These are phyloP conservation scores for Mycena vitilis DNA, from an alignment of 768 basidiomycete species.

Conservation along the genomic window DNA sequence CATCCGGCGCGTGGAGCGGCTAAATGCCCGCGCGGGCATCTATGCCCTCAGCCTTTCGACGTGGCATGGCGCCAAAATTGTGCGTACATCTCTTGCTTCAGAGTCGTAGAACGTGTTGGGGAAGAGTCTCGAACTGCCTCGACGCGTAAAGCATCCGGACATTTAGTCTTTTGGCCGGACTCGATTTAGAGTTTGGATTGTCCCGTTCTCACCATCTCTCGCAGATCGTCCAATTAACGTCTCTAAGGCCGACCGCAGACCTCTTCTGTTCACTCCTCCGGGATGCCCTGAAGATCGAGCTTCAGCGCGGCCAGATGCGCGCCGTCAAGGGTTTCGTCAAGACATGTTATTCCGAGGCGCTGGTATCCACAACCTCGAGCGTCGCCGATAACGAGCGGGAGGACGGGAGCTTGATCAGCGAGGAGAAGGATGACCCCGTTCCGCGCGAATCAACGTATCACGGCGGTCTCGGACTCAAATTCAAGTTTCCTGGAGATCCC, in stretches of 20 bases:
- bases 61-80: conserved; percentile 96
- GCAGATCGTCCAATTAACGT: conserved; percentile 94
- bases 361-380: conserved; percentile 68
- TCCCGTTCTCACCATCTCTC: conserved; percentile 3
- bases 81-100: conserved; percentile 50
- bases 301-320: conserved; percentile 95
- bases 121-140: conserved; percentile 11
- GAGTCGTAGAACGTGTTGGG: neutral
- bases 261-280: conserved; percentile 91
- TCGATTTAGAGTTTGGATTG: conserved; percentile 12
- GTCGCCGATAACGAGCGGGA: conserved; percentile 76
- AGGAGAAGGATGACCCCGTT: conserved; percentile 60
- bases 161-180: conserved; percentile 19
- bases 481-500: conserved; percentile 93
- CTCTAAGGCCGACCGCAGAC: conserved; percentile 92
- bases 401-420: conserved; percentile 71
- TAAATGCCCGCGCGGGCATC: conserved; percentile 93
- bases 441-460: conserved; percentile 69
- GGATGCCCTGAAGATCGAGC: conserved; percentile 88
- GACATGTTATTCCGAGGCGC: conserved; percentile 94
- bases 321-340: conserved; percentile 89
- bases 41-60: conserved; percentile 95
- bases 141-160: conserved; percentile 22
- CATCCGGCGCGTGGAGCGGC: conserved; percentile 91
- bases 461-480: conserved; percentile 83